Evolutionary conservation across 2,329 filamentous ascomycete species (phyloP), one percentile per base, ranked within the genome.

Genomic region (Massarina eburnea): DNA sequence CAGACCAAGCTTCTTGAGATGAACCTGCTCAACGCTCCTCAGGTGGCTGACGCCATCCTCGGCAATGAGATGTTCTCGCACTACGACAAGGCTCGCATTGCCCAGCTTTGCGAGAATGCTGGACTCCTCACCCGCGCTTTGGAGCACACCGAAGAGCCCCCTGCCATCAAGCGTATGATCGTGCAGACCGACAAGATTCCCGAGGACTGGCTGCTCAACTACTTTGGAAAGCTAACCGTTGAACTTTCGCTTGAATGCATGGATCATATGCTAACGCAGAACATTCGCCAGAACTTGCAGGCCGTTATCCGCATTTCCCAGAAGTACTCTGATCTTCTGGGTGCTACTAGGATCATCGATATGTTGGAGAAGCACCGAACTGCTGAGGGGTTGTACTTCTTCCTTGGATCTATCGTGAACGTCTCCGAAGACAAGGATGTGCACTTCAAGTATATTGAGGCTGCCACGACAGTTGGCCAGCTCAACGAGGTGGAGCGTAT

Each of bases 391-490:
- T 84, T 99, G 4, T 99, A 94, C 81, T 96, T 96, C 78, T 99
- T 96, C 75, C 84, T 99, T 14, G 94, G 94, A 51, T 96, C 91
- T 69, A 95, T 99, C 59, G 92, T 99, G 73, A 99, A 99, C 70
- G 79, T 99, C 38, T 95, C 89, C 46, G 90, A 97, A 71, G 94
- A 97, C 61, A 81, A 88, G 18, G 94, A 99, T 67, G 94, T 99
- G 22, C 88, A 94, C 68, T 99, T 96, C 84, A 99, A 99, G 80
- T 99, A 99, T 73, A 96, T 99, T 48, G 92, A 99, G 74, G 91
- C 94, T 45, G 94, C 95, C 24, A 96, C 91, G 19, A 88, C 85
- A 66, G 95, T 96, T 83, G 85, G 86, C 22, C 92, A 99, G 73
- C 83, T 96, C 65, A 91, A 89, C 57, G 94, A 99, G 67, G 94